These are phyloP conservation scores for Entomortierella parvispora DNA, from an alignment of 192 early-diverging fungal genomes.

Conservation along the genomic window DNA sequence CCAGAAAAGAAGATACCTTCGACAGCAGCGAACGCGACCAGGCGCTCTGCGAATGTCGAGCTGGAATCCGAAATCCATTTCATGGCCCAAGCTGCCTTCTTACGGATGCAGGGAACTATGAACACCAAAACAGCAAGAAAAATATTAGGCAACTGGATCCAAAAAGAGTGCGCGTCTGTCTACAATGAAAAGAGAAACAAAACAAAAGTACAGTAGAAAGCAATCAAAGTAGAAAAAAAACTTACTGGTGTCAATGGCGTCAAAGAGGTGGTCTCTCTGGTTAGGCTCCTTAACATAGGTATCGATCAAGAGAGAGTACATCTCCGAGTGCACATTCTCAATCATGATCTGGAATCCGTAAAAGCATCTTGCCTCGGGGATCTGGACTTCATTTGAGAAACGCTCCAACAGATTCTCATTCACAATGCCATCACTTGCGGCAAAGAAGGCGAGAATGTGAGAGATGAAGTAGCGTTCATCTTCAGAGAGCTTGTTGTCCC, in stretches of 20 bases:
- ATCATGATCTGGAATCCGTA: conserved; percentile 99
- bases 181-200: not conserved
- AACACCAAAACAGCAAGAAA: not conserved
- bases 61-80: conserved; percentile 87
- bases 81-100: conserved; percentile 98
- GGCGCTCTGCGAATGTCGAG: conserved; percentile 89
- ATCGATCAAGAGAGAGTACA: conserved; percentile 95
- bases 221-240: conserved; percentile 11
- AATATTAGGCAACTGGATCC: conserved; percentile 3
- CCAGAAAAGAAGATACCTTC: conserved; percentile 99
- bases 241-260: conserved; percentile 90
- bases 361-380: conserved; percentile 94
- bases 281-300: conserved; percentile 91
- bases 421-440: conserved; percentile 94
- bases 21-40: conserved; percentile 97
- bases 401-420: conserved; percentile 94
- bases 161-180: conserved; percentile 1
- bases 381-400: conserved; percentile 92
- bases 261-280: conserved; percentile 87
- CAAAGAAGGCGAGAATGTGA: conserved; percentile 95
- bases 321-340: conserved; percentile 96
- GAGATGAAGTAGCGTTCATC: conserved; percentile 94
- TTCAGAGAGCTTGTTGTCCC: conserved; percentile 85
- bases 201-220: not conserved
- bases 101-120: conserved; percentile 91